phyloP scores from a whole-genome alignment of 73 alveolate genomes.

The Effrenium voratum region DNA sequence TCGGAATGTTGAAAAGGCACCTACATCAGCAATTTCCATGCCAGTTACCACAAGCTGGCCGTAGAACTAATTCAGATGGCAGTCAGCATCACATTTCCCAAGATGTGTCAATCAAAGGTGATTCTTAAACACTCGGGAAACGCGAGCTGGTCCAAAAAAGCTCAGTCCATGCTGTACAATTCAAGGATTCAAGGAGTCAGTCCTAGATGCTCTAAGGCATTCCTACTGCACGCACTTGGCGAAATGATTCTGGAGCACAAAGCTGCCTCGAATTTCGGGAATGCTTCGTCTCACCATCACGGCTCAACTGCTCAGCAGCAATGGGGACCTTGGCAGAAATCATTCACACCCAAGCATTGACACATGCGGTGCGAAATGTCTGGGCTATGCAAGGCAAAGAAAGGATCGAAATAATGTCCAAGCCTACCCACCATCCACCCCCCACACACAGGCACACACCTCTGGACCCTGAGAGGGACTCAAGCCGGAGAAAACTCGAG shows the following conservation, averaged over 20 bases:
- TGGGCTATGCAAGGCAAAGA: too few relatives aligned
- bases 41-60: slow-evolving; percentile 67
- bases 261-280: slow-evolving; percentile 59
- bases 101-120: not conserved
- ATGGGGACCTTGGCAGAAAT: too few relatives aligned
- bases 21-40: not conserved
- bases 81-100: not conserved
- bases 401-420: too few relatives aligned
- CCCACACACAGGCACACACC: too few relatives aligned
- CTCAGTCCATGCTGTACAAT: slow-evolving; percentile 52
- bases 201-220: slow-evolving; percentile 66
- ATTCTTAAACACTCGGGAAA: not conserved
- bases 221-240: slow-evolving; percentile 61
- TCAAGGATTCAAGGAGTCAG: slow-evolving; percentile 51
- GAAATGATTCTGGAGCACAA: slow-evolving; percentile 27
- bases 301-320: too few relatives aligned
- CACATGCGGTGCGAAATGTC: too few relatives aligned
- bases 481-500: too few relatives aligned
- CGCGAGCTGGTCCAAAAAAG: slow-evolving; percentile 45
- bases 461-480: too few relatives aligned
- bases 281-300: slow-evolving; percentile 6
- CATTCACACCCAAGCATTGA: too few relatives aligned
- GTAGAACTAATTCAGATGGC: slow-evolving; percentile 32
- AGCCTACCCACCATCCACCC: too few relatives aligned
- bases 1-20: slow-evolving; percentile 11